Percentiles rank a stretch among this genome's conserved stretches.
phyloP scores from a whole-genome alignment of 805 yeast genomes.

The Kodamaea restingae region DNA sequence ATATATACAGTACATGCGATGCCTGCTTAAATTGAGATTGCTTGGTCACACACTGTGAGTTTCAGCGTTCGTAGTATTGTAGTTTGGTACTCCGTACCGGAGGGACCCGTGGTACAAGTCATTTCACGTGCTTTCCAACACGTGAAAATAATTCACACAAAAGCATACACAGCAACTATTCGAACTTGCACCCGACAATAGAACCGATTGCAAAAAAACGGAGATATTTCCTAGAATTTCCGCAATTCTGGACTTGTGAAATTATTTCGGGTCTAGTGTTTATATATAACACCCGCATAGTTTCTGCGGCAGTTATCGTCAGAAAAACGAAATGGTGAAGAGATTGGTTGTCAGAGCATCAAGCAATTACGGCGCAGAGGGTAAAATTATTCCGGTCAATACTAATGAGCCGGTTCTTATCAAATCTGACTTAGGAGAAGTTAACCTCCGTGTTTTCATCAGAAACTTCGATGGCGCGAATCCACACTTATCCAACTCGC shows the following conservation, averaged over 20 bases:
- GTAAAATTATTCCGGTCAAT: conserved; percentile 42
- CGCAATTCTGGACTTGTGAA: background rate
- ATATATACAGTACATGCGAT: too few relatives aligned
- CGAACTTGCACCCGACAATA: background rate
- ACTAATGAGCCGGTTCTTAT: conserved; percentile 33
- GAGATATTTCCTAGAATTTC: background rate
- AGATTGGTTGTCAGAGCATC: conserved; percentile 32
- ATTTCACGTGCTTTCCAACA: background rate
- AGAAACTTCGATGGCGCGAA: conserved; percentile 45
- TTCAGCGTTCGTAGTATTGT: background rate
- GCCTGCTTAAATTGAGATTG: too few relatives aligned
- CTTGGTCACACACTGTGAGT: too few relatives aligned
- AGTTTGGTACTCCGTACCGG: conserved; percentile 1
- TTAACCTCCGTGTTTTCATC: conserved; percentile 40
- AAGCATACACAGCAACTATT: background rate
- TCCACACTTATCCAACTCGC: conserved; percentile 32
- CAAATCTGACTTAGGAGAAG: conserved; percentile 35
- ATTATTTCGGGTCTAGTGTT: background rate
- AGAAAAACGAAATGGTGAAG: conserved; percentile 14
- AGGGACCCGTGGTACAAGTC: background rate
- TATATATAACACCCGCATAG: background rate
- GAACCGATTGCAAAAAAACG: background rate
- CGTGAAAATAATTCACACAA: background rate
- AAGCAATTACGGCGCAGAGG: conserved; percentile 19
- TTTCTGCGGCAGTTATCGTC: background rate